phyloP scores from a whole-genome alignment of 495 filamentous ascomycete species.

The Penicillium crystallinum region DNA sequence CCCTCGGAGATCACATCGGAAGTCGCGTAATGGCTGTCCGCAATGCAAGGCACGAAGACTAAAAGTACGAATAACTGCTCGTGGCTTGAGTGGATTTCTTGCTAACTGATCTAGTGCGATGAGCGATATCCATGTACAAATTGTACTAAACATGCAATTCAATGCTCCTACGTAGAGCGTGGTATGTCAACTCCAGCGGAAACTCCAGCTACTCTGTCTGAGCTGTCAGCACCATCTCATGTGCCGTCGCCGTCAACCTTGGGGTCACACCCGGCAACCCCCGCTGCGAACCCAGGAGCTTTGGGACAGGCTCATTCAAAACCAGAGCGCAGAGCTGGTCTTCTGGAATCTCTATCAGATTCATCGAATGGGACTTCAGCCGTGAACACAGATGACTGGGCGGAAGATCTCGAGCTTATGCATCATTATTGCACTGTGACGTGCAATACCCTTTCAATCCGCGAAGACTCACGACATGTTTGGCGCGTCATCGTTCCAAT shows the following conservation, averaged over 20 bases:
- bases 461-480: conserved; percentile 23
- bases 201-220: conserved; percentile 4
- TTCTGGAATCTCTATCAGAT: conserved; percentile 9
- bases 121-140: conserved; percentile 24
- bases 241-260: not conserved
- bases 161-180: conserved; percentile 14
- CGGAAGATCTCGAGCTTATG: conserved; percentile 29
- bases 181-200: conserved; percentile 2
- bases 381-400: conserved; percentile 16
- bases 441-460: conserved; percentile 19
- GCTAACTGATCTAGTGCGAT: conserved; percentile 17
- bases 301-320: not conserved
- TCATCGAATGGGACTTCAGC: not conserved
- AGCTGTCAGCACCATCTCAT: not conserved
- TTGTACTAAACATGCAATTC: conserved; percentile 21
- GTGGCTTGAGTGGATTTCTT: not conserved
- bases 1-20: conserved; percentile 22
- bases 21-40: conserved; percentile 25
- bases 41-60: conserved; percentile 21
- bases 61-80: conserved; percentile 12
- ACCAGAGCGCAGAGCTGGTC: conserved; percentile 8
- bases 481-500: conserved; percentile 32
- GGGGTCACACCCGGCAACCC: conserved; percentile 3
- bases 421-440: conserved; percentile 30
- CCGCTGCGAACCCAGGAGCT: not conserved